Conservation (phyloP, 768 basidiomycete species). For the Mycena indigotica region DNA sequence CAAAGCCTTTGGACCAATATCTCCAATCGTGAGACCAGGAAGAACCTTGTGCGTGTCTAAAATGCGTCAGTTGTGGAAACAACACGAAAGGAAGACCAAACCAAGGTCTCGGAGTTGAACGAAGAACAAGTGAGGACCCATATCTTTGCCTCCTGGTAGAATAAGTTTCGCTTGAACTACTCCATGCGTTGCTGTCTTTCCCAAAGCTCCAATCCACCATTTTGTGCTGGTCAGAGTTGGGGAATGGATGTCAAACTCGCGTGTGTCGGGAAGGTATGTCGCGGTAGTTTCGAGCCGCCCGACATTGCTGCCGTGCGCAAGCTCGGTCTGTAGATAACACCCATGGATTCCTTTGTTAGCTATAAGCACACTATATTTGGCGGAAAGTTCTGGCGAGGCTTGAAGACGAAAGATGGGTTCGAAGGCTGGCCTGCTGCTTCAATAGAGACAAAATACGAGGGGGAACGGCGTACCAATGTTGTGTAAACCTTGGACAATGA, state of each 20-base stretch:
- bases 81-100: constrained; percentile 28
- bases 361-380: constrained; percentile 53
- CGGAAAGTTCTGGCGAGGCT: constrained; percentile 54
- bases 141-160: constrained; percentile 57
- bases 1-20: constrained; percentile 70
- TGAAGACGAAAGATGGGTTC: constrained; percentile 68
- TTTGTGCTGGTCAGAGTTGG: constrained; percentile 75
- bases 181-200: constrained; percentile 73
- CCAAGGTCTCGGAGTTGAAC: constrained; percentile 67
- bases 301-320: constrained; percentile 79
- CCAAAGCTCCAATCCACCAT: constrained; percentile 82
- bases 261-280: constrained; percentile 64
- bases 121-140: constrained; percentile 77
- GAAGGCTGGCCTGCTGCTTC: constrained; percentile 46
- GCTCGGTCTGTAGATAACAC: constrained; percentile 77
- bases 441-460: constrained; percentile 15
- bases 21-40: constrained; percentile 66
- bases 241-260: constrained; percentile 76
- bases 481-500: constrained; percentile 25
- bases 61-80: constrained; percentile 1
- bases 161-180: constrained; percentile 77
- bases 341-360: constrained; percentile 63
- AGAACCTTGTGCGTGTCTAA: constrained; percentile 61
- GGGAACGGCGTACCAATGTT: constrained; percentile 36
- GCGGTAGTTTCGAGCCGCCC: constrained; percentile 72